phyloP scores from a whole-genome alignment of 2,329 filamentous ascomycete genomes.

The Colletotrichum incanum region DNA sequence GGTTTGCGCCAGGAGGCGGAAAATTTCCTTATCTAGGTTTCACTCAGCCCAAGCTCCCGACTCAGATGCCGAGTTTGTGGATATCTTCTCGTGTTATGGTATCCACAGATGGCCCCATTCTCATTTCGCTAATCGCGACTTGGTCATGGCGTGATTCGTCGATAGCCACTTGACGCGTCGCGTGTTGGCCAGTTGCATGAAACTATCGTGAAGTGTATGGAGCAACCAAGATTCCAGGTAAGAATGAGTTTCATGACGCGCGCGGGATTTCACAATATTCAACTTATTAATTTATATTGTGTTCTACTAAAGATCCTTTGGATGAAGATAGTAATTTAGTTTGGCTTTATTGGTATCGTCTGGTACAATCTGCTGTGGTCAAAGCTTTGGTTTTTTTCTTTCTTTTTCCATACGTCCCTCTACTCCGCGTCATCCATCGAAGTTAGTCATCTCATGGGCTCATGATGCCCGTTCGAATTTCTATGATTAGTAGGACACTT shows the following conservation, averaged over 20 bases:
- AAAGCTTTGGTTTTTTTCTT: too few species aligned
- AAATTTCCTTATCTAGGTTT: slow-evolving; percentile 33
- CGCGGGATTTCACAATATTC: too few species aligned
- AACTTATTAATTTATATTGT: neutral
- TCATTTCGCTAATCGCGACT: slow-evolving; percentile 21
- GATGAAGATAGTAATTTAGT: neutral
- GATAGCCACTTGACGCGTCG: slow-evolving; percentile 11
- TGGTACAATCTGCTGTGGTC: too few species aligned
- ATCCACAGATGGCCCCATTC: slow-evolving; percentile 28
- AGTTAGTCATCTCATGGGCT: too few species aligned
- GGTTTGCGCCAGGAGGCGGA: slow-evolving; percentile 19
- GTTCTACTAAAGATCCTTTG: too few species aligned
- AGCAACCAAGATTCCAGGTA: neutral
- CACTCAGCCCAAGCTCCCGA: neutral
- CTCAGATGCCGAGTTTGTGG: slow-evolving; percentile 17
- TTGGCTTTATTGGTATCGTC: too few species aligned
- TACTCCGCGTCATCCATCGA: too few species aligned
- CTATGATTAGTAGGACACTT: too few species aligned
- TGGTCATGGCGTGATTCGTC: slow-evolving; percentile 14
- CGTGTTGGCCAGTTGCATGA: neutral
- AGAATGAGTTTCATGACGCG: neutral
- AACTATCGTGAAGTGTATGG: neutral
- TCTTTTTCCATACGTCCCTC: too few species aligned
- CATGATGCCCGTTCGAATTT: too few species aligned
- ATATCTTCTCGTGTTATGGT: neutral